Evolutionary conservation across 495 filamentous ascomycete species (phyloP).

Genomic region (Penicillium tannophilum): DNA sequence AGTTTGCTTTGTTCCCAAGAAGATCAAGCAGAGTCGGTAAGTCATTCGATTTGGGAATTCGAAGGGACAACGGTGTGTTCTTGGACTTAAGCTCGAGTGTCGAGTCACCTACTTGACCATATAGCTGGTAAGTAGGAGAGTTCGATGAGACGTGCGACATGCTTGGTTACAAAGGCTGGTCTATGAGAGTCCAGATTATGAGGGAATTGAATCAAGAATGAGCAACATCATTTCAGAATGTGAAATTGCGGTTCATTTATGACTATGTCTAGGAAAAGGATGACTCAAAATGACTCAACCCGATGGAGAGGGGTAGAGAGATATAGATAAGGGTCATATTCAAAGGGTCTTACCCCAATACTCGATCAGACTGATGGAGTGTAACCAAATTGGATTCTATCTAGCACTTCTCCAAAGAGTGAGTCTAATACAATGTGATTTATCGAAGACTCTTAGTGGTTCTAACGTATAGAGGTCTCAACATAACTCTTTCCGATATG

Average conservation of each 20-base stretch:
- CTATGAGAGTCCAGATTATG: too few relatives aligned
- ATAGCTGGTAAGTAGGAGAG: not conserved
- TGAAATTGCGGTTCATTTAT: too few relatives aligned
- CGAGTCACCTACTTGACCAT: not conserved
- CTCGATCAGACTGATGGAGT: not conserved
- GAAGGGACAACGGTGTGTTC: not conserved
- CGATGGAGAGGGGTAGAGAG: not conserved
- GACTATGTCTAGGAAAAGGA: not conserved
- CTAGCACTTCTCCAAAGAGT: too few relatives aligned
- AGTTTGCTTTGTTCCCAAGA: slow-evolving; percentile 12
- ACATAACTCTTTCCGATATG: too few relatives aligned
- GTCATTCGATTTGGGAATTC: not conserved
- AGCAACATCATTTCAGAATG: too few relatives aligned
- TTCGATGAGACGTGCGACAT: not conserved
- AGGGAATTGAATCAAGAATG: too few relatives aligned
- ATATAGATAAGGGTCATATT: not conserved
- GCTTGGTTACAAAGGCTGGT: not conserved
- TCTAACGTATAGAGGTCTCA: too few relatives aligned
- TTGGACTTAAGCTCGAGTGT: slow-evolving; percentile 1
- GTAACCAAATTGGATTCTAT: too few relatives aligned
- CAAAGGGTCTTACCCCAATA: too few relatives aligned
- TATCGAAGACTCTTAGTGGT: too few relatives aligned
- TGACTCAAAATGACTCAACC: not conserved
- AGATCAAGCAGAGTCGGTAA: not conserved
- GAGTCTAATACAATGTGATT: too few relatives aligned